Evolutionary conservation across 2,329 filamentous ascomycete genomes (phyloP), one percentile per base, ranked within the genome.

Genomic region (Xylariales sp.): DNA sequence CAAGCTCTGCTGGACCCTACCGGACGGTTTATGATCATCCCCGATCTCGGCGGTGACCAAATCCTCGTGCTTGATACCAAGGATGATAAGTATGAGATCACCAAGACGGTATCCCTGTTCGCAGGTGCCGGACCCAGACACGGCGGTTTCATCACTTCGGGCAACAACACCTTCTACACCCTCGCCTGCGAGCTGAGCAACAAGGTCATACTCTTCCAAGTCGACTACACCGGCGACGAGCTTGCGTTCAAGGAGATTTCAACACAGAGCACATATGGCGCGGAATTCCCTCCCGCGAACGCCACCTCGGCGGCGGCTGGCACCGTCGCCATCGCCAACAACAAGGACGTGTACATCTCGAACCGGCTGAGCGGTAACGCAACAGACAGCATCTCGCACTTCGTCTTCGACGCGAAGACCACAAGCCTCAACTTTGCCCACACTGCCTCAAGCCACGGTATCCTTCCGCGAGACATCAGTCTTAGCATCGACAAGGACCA

Each of bases 21-120:
- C 3, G 84, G 84, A 34, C 80, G 81, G 55, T 87, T 79, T 78
- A 84, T 85, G 71, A 78, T 81, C 63, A 78, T 85, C 62, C 82
- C 81, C 66, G 83, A 87, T 71, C 81, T 87, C 10, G 85, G 84
- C 67, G 82, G 80, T 39, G 83, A 87, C 76, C 74, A 76, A n/a
- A 71, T 87, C 41, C 70, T 84, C 43, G 71, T 86, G 62, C 75
- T 86, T 43, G 82, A 86, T 78, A 76, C 80, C 62, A 71, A 78
- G 69, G 76, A 80, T 67, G 81, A 83, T 61, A 73, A 75, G 16
- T 85, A 78, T 72, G 74, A 76, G 6, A 72, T 85, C 49, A 76
- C 75, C 41, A 79, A 76, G 72, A 75, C 72, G 49, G 73, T 80
- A 46, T 54, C 70, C 5, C 76, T 83, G 64, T 77, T 79, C 10